A percentile compares a stretch with the other conserved stretches of the same genome.
Evolutionary conservation across 2,329 filamentous ascomycete genomes (phyloP).

Genomic region (Torrubiella hemipterigena): DNA sequence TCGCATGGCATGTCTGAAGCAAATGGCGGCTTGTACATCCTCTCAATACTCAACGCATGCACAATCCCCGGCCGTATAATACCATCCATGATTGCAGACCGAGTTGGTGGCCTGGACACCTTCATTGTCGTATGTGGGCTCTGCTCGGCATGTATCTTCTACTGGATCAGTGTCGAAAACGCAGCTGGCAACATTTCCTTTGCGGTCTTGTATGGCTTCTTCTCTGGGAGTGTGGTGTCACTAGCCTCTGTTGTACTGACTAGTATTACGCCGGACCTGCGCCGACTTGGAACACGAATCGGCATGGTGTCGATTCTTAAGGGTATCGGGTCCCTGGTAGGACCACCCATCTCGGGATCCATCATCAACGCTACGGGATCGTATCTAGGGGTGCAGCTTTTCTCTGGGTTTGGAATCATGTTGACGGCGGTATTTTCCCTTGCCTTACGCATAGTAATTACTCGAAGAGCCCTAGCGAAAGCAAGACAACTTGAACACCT

Average conservation of each 20-base stretch:
- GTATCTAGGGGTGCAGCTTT: conserved; percentile 13
- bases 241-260: conserved; percentile 29
- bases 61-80: conserved; percentile 36
- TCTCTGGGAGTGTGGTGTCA: conserved; percentile 30
- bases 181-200: conserved; percentile 26
- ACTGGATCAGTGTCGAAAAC: conserved; percentile 26
- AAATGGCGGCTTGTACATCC: conserved; percentile 28
- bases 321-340: conserved; percentile 21
- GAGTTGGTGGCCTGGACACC: conserved; percentile 27
- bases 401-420: conserved; percentile 12
- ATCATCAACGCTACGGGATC: conserved; percentile 13
- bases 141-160: conserved; percentile 21
- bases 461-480: conserved; percentile 4
- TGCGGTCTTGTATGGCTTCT: conserved; percentile 32
- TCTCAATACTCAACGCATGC: conserved; percentile 38
- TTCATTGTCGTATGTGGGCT: conserved; percentile 22
- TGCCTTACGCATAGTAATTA: conserved; percentile 8
- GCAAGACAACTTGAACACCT: background rate
- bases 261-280: conserved; percentile 26
- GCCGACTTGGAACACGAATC: conserved; percentile 28
- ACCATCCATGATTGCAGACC: conserved; percentile 30
- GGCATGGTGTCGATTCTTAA: conserved; percentile 27
- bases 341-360: conserved; percentile 26
- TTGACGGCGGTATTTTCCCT: conserved; percentile 10
- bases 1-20: conserved; percentile 17